Base-by-base conservation (phyloP, 495 filamentous ascomycete species). In the Aspergillus kassunensis region DNA sequence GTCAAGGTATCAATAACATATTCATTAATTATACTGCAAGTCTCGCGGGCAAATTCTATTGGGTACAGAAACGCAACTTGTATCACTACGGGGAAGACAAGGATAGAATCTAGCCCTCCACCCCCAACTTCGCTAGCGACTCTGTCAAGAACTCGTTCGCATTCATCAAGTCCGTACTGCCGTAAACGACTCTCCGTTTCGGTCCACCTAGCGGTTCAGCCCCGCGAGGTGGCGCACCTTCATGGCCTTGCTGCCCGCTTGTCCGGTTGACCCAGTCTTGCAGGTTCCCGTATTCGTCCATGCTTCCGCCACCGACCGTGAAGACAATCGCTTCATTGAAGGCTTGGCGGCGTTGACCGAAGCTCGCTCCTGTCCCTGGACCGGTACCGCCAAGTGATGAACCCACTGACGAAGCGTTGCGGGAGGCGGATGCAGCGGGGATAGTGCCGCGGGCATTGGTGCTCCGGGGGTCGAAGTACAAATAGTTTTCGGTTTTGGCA, bases 271-370 rank as follows among this genome's bases (percentile, higher is more conserved):
- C 89, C 95, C 95, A 99, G 62, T 97, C 93, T 63, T 95, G 90
- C 64, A 99, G 66, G 65, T 99, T 99, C 12, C 91, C 91, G 67
- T 99, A 99, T 66, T 99, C 95, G 59, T 97, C 95, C 91, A 97
- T 97, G 60, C 90, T 96, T 20, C 95, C 93, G 46, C 93, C 93
- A 10, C 93, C 93, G 16, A 99, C 92, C 13, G 90, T 95, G 61
- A 99, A 97, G 23, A 97, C 95, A 49, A 97, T 86, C 7, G 93
- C 92, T 61, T 99, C 95, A 25, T 85, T 89, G 64, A 95, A 99
- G 3, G 90, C 91, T 58, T 97, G 95, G 50, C 93, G 76, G 34
- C 92, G 73, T 69, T 97, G 92, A 0, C 93, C 93, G 64, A 99
- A 99, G 49, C 84, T 95, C 2, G 93, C 92, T 8, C 83, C 82